These are phyloP conservation scores for Lophium mytilinum DNA, from an alignment of 495 filamentous ascomycete genomes.

Conservation along the genomic window DNA sequence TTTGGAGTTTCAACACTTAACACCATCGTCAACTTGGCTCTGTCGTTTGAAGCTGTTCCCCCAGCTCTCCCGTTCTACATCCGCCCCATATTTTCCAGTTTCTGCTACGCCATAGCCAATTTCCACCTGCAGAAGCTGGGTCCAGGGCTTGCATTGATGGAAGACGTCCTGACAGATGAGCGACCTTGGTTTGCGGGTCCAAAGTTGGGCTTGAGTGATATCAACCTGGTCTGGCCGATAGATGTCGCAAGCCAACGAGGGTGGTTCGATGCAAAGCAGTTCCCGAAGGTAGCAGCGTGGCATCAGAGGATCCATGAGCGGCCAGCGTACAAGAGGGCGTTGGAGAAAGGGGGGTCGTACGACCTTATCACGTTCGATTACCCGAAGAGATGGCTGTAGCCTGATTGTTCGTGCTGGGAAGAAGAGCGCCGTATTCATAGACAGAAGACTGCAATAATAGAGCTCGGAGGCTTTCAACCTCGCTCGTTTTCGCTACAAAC, in stretches of 20 bases:
- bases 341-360: no score
- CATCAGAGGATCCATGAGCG: no score
- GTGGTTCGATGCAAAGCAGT: conserved; percentile 7
- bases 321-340: no score
- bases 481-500: no score
- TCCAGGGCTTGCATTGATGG: background rate
- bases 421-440: no score
- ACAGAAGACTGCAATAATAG: no score
- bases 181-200: conserved; percentile 9
- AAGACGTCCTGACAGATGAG: conserved; percentile 7
- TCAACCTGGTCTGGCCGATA: conserved; percentile 12
- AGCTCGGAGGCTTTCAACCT: no score
- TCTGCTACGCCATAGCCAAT: background rate
- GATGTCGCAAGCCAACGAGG: conserved; percentile 10
- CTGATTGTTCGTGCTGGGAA: no score
- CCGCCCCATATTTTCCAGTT: background rate
- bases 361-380: no score
- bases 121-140: background rate
- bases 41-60: conserved; percentile 5
- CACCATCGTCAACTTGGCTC: background rate
- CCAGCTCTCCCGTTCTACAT: background rate
- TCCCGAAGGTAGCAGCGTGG: conserved; percentile 2
- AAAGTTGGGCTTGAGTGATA: conserved; percentile 6
- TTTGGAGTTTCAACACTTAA: background rate
- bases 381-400: no score